Base-by-base conservation (phyloP, 352 stramenopile species). In the Albugo candida region DNA sequence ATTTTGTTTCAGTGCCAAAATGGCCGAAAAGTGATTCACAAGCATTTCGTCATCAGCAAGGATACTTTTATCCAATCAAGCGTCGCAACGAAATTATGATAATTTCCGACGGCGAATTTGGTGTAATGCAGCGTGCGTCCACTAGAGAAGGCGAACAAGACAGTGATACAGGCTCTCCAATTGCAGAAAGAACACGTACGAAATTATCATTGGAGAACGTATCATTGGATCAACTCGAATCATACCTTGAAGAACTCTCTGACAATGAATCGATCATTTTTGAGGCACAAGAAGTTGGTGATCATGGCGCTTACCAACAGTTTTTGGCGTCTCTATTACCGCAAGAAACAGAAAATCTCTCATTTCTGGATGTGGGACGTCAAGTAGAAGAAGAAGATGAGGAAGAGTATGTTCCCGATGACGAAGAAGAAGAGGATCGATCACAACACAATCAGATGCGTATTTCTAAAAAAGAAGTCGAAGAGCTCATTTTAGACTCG, bases 391-490 rank as follows among this genome's bases (percentile, higher is more conserved):
- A 91, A 53, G 77, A 91, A 47, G 77, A 91, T 44, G 77, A 86
- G 45, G 75, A 88, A 27, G 77, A 85, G 55, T 86, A 91, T 46
- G 60, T 64, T 5, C 73, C 71, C 0, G 67, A 78, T 1, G 69
- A 83, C 27, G 77, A 87, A 0, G 74, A 83, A 0, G 73, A 81
- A 12, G 70, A 84, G 37, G 40, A 49, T 54, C 20, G 58, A 59
- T 41, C 45, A 48, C 42, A 24, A 58, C 65, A 20, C 49, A 31
- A n/a, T 49, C 53, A 61, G 44, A 19, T 64, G 4, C 54, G 65
- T 10, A 76, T 91, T 39, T 84, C 78, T 18, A 87, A 84, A 59
- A 76, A 77, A 35, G 78, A 91, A 46, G 63, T 91, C 34, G 84
- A 71, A 1, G 75, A 81, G 37, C 48, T 91, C 49, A 58, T 91